Evolutionary conservation across 495 filamentous ascomycete genomes (phyloP).

Genomic region (Xylaria longipes): DNA sequence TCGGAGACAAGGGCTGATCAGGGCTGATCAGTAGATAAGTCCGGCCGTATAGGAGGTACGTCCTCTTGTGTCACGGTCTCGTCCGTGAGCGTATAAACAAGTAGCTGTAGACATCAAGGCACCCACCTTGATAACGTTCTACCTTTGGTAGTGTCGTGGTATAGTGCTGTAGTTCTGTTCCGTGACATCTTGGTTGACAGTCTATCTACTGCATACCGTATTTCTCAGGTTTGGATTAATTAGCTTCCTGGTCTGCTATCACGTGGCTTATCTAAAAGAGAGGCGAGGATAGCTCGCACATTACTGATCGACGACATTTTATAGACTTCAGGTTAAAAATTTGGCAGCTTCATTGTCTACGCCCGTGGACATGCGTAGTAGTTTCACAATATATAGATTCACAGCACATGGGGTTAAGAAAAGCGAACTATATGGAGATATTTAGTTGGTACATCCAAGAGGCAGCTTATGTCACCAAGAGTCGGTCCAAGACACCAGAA

Average conservation of each 20-base stretch:
- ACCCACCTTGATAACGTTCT: too few species aligned
- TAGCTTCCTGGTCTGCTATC: background rate
- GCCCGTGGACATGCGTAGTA: background rate
- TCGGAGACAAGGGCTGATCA: background rate
- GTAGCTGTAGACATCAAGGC: too few species aligned
- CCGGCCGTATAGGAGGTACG: background rate
- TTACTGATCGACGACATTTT: background rate
- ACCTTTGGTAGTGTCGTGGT: too few species aligned
- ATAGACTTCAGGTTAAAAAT: background rate
- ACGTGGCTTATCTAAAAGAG: background rate
- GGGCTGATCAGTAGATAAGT: slow-evolving; percentile 7
- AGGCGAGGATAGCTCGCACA: too few species aligned
- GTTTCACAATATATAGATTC: background rate
- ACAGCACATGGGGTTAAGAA: background rate
- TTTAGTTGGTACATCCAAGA: background rate
- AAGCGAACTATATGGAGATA: background rate
- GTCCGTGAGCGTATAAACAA: too few species aligned
- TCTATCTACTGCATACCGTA: background rate
- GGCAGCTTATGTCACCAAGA: too few species aligned
- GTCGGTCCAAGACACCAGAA: too few species aligned
- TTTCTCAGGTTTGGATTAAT: background rate
- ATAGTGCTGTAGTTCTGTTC: too few species aligned
- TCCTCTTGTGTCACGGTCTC: too few species aligned
- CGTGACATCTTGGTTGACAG: too few species aligned
- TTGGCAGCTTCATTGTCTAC: background rate